Evolutionary conservation across 2,329 filamentous ascomycete species (phyloP).

Genomic region (Nakataea oryzae): DNA sequence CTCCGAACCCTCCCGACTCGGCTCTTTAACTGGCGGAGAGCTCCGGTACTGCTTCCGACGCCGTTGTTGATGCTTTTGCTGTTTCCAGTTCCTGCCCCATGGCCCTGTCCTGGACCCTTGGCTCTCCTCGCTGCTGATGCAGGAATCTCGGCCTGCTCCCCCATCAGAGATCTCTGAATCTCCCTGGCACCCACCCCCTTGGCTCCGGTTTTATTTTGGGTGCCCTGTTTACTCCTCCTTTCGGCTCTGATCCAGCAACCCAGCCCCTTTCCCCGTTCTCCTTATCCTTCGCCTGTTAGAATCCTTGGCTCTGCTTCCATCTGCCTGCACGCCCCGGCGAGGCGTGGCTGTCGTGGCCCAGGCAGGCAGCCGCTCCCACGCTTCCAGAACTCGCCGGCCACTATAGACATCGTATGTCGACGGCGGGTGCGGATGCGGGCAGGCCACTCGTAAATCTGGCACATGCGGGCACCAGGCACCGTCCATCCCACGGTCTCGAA

Average conservation of each 20-base stretch:
- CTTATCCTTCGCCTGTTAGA: background rate
- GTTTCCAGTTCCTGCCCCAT: background rate
- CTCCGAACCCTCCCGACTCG: background rate
- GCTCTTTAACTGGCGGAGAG: background rate
- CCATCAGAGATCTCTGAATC: background rate
- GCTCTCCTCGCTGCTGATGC: background rate
- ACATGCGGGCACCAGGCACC: background rate
- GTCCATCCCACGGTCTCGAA: background rate
- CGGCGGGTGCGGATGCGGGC: background rate
- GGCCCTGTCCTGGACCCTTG: background rate
- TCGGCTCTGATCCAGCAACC: background rate
- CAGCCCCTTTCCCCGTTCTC: background rate
- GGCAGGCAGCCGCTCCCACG: background rate
- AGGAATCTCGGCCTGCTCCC: background rate
- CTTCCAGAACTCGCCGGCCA: background rate
- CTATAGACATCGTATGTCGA: background rate
- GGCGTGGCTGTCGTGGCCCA: background rate
- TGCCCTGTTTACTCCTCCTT: background rate
- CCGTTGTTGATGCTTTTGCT: background rate
- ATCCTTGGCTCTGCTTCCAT: background rate
- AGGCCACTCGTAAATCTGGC: background rate
- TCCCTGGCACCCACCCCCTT: background rate
- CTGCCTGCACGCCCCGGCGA: background rate
- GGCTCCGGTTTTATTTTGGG: background rate
- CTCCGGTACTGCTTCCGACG: background rate